Percentiles rank a stretch among this genome's conserved stretches.
Conservation (phyloP, 2,329 filamentous ascomycete genomes). For the Metarhizium rileyi region DNA sequence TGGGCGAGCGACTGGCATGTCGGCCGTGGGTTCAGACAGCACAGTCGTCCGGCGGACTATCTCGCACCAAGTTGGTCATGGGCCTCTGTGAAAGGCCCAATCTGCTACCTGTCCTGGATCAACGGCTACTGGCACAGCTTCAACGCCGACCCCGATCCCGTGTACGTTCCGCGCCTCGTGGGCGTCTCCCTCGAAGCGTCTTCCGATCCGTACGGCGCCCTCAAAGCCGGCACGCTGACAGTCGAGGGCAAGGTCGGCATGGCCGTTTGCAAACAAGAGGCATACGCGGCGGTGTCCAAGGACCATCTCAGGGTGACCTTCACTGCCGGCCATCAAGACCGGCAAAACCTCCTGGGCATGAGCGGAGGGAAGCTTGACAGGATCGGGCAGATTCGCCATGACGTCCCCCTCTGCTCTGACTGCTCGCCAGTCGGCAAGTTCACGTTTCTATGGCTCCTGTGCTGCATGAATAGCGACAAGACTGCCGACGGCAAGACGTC, state of each 20-base stretch:
- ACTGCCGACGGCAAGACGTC: neutral
- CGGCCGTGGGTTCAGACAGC: neutral
- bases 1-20: slow-evolving; percentile 3
- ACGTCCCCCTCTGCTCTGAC: neutral
- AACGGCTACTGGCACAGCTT: slow-evolving; percentile 4
- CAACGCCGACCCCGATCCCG: neutral
- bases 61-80: slow-evolving; percentile 1
- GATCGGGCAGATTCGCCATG: neutral
- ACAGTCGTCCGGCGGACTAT: neutral
- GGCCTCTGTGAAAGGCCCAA: slow-evolving; percentile 1
- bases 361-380: neutral
- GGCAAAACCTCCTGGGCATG: neutral
- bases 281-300: neutral
- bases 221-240: neutral
- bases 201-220: neutral
- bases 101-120: neutral
- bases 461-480: neutral
- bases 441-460: neutral
- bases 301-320: neutral
- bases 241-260: neutral
- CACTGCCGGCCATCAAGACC: neutral
- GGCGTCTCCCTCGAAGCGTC: neutral
- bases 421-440: neutral
- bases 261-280: neutral
- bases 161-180: neutral